Evolutionary conservation across 176 grass and related monocot species (phyloP), one percentile per base, ranked within the genome.

Genomic region (Carex pumila): DNA sequence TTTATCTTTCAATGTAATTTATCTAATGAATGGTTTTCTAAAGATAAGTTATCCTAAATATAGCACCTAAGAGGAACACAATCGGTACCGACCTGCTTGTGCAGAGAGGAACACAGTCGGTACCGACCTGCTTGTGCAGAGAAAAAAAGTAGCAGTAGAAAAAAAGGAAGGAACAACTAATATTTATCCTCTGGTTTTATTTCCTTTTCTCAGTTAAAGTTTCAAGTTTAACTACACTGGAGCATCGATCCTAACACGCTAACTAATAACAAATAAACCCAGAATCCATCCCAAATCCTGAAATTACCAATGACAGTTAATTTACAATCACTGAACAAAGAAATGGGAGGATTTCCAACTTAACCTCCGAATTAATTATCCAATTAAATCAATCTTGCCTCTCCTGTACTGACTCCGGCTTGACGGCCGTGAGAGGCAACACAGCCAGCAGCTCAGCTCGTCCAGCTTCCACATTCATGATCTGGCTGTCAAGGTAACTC

Each of bases 401-500:
- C 30, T 67, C 73, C 45, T 55, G 22, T 43, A 73, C 61, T 65
- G 79, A 61, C 80, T 80, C 78, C 14, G 57, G 61, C 45, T 84
- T 68, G 61, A 82, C n/a, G 6, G 64, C 15, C 17, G 59, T 0
- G 52, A 10, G 60, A 57, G 81, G 49, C 72, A 78, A 89, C 53
- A 86, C 62, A 79, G 43, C 64, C 56, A 72, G 29, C 6, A 62
- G 81, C 7, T 83, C 80, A 12, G 41, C 18, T 9, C 60, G 79
- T 2, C 21, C 61, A 2, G 15, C 49, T 4, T 58, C 49, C 19
- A 55, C 60, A 57, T 49, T 84, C 77, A 74, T 66, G 15, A 69
- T 45, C 61, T 53, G 52, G 4, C 7, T 7, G 61, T 79, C 61
- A 68, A 94, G 79, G 45, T 92, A 88, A 12, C 85, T 88, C 25